A percentile compares a stretch with the other conserved stretches of the same genome.
Evolutionary conservation across 305 asterid species (phyloP).

Genomic region (Coffea humblotiana): DNA sequence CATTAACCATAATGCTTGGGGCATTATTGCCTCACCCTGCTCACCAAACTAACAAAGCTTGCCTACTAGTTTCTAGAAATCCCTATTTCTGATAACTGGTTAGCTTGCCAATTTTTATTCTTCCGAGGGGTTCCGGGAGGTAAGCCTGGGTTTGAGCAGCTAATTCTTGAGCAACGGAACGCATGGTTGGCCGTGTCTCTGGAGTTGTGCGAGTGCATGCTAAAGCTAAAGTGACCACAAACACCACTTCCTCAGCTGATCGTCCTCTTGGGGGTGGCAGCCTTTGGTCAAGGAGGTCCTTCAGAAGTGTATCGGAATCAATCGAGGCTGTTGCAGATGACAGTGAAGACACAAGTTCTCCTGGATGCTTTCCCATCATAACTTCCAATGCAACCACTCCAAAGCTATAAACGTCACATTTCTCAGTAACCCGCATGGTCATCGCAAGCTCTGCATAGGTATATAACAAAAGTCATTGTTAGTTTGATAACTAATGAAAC

Average conservation of each 20-base stretch:
- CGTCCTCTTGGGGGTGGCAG: slow-evolving; percentile 61
- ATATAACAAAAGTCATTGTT: background rate
- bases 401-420: slow-evolving; percentile 90
- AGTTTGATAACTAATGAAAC: too few species aligned
- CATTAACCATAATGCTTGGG: background rate
- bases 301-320: slow-evolving; percentile 46
- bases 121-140: slow-evolving; percentile 55
- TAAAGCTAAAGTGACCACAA: slow-evolving; percentile 59
- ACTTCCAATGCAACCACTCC: slow-evolving; percentile 87
- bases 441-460: slow-evolving; percentile 67
- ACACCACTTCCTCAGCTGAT: slow-evolving; percentile 68
- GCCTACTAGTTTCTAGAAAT: background rate
- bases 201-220: slow-evolving; percentile 61
- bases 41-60: background rate
- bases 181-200: slow-evolving; percentile 79
- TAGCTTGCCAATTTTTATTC: slow-evolving; percentile 44
- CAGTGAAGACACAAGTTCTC: slow-evolving; percentile 61
- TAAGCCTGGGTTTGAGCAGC: slow-evolving; percentile 55
- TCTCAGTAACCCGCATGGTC: slow-evolving; percentile 78
- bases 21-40: background rate
- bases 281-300: slow-evolving; percentile 67
- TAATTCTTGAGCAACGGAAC: slow-evolving; percentile 69
- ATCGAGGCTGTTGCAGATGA: slow-evolving; percentile 35
- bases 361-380: slow-evolving; percentile 93
- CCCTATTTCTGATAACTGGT: slow-evolving; percentile 22